Conservation (phyloP, 192 early-diverging fungal species). For the Neocallimastix lanati region DNA sequence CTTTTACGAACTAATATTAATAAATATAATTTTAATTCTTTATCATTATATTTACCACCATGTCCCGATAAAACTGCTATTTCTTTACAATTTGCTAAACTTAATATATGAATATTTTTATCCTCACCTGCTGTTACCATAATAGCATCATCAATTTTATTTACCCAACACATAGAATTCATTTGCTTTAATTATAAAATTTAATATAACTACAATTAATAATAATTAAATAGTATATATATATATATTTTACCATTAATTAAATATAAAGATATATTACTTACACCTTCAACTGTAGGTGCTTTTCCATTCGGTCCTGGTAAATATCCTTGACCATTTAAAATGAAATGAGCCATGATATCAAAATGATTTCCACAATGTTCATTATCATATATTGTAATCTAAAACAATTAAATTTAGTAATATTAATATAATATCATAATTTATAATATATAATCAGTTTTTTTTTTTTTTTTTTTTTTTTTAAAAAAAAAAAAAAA, state of each 20-base stretch:
- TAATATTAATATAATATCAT: too few relatives aligned
- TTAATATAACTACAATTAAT: too few relatives aligned
- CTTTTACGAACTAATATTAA: too few relatives aligned
- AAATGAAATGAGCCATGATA: conserved; percentile 76
- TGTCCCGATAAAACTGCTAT: conserved; percentile 39
- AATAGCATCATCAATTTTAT: conserved; percentile 41
- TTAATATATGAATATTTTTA: conserved; percentile 45
- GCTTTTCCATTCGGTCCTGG: not conserved
- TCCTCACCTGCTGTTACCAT: conserved; percentile 49
- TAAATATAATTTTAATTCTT: not conserved
- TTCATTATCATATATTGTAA: conserved; percentile 80
- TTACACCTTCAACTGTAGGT: not conserved
- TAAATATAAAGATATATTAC: not conserved
- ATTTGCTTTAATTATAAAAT: conserved; percentile 24
- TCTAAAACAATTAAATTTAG: conserved; percentile 22
- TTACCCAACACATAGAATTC: conserved; percentile 55
- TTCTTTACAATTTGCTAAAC: conserved; percentile 52
- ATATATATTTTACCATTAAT: not conserved
- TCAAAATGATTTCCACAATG: conserved; percentile 86
- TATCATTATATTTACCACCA: conserved; percentile 16
- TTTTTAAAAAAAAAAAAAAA: not conserved
- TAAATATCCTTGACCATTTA: conserved; percentile 11
- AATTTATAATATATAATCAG: too few relatives aligned
- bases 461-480: conserved; percentile 1
- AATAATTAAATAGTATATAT: not conserved